Base-by-base conservation (phyloP, 805 yeast genomes). In the Yarrowia hollandica region DNA sequence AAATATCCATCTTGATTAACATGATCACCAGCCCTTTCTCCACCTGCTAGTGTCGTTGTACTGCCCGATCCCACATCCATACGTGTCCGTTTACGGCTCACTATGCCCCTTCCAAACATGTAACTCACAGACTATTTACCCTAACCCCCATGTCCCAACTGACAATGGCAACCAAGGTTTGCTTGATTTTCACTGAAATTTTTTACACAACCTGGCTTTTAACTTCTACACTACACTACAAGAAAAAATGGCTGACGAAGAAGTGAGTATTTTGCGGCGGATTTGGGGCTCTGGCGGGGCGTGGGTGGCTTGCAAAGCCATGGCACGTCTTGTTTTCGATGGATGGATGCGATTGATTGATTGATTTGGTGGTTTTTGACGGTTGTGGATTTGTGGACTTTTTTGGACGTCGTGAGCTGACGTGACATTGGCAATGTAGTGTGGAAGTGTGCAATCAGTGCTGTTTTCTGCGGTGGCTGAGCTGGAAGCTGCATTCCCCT, bases 171-270 rank as follows among this genome's bases (percentile, higher is more conserved):
- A n/a, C 55, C 55, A 48, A 48, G 55, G 55, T 48, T 48, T 48
- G 39, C 38, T 31, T 48, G 39, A 48, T 26, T 31, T 31, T 48
- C 39, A 48, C 16, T 48, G 55, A 48, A 48, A 48, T 48, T 48
- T 48, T 48, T 48, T 48, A 22, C 39, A 21, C 55, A 31, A 21
- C 39, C 39, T 48, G 35, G 21, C 39, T 48, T 48, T 48, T 48
- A 48, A 48, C 55, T 48, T 48, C 55, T 48, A 48, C 55, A 48
- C 55, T 48, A 48, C 55, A 31, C 55, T 48, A 48, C 55, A 48
- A 48, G 39, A 31, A 37, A 68, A 50, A 61, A 72, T 72, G 75
- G 70, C 75, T 69, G 75, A 72, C 69, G 75, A 72, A 68, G 75
- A 72, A 44, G 69, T 66, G 63, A 59, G 68, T 66, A 16, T 46